These are phyloP conservation scores for Colletotrichum sublineola DNA, from an alignment of 2,329 filamentous ascomycete genomes.

Conservation along the genomic window DNA sequence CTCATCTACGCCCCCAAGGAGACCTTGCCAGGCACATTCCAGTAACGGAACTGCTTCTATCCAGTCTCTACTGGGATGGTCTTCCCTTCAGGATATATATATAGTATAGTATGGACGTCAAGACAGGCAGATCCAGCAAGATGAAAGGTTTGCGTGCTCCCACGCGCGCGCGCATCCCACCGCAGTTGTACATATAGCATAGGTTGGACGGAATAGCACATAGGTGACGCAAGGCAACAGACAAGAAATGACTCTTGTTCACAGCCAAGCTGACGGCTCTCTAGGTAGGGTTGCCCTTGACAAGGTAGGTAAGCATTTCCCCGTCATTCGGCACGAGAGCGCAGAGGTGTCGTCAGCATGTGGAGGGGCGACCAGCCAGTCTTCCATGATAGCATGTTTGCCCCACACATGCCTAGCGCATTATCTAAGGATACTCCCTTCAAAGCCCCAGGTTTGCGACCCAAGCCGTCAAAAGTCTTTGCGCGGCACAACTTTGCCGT, in stretches of 20 bases:
- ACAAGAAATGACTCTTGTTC: not conserved
- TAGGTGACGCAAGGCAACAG: conserved; percentile 25
- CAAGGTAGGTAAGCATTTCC: conserved; percentile 3
- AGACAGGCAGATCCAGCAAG: not conserved
- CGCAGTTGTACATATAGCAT: not conserved
- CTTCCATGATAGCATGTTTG: conserved; percentile 17
- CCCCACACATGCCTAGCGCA: not conserved
- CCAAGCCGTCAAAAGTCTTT: conserved; percentile 34
- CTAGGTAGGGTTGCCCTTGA: conserved; percentile 1
- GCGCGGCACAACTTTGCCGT: conserved; percentile 35
- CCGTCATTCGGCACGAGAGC: conserved; percentile 18
- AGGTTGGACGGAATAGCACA: conserved; percentile 7
- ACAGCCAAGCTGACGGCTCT: conserved; percentile 11
- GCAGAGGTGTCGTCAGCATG: conserved; percentile 37
- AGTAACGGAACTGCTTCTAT: not conserved
- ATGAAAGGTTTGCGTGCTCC: not conserved
- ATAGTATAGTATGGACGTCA: not conserved
- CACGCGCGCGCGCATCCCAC: not conserved
- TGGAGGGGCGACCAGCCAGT: conserved; percentile 26
- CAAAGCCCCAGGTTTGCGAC: conserved; percentile 17
- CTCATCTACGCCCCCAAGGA: not conserved
- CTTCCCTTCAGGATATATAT: not conserved
- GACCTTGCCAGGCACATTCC: conserved; percentile 10
- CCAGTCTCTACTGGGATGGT: not conserved
- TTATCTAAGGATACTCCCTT: conserved; percentile 31